Evolutionary conservation across 345 rosid species (phyloP), one percentile per base, ranked within the genome.

Genomic region (Raphanus raphanistrum): DNA sequence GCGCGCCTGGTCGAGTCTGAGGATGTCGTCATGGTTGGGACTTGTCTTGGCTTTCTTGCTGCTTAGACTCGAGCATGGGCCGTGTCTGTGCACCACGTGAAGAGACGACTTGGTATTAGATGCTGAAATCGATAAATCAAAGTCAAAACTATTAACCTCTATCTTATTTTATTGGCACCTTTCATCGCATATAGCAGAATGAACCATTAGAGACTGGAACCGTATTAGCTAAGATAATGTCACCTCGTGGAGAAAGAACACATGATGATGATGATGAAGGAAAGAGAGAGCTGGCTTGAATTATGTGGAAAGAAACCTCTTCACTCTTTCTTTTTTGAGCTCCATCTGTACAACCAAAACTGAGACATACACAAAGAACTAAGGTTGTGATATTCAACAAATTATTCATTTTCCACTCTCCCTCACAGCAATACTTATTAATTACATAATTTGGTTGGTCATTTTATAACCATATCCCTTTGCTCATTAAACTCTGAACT

Each of bases 251-350:
- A 13, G 55, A 48, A 48, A 48, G 55, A 48, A 48, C 55, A 48
- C 55, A 50, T 13, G 55, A 48, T n/a, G 55, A 63, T 26, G 90
- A 67, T 5, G 95, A 45, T 12, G 52, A 45, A 13, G 54, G 54
- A 45, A 13, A 13, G 16, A 45, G 6, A 45, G 54, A 45, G 54
- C 54, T 45, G 16, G 16, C 16, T 3, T 1, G 54, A 45, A 45
- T 12, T 45, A 6, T 45, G 16, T 45, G 54, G 16, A 12, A 45
- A 45, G 15, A 12, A 45, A 13, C 54, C 16, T 45, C 21, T 50
- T 3, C 55, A n/a, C 55, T 50, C 17, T 48, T 5, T 48, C 6
- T 5, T 6, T 16, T 16, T 15, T 2, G 58, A 52, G 58, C 25
- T 52, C 58, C 58, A 15, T 52, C 58, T 15, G 58, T 52, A 52